Evolutionary conservation across 768 basidiomycete species (phyloP), one percentile per base, ranked within the genome.

Genomic region (Crassisporium funariophilum): DNA sequence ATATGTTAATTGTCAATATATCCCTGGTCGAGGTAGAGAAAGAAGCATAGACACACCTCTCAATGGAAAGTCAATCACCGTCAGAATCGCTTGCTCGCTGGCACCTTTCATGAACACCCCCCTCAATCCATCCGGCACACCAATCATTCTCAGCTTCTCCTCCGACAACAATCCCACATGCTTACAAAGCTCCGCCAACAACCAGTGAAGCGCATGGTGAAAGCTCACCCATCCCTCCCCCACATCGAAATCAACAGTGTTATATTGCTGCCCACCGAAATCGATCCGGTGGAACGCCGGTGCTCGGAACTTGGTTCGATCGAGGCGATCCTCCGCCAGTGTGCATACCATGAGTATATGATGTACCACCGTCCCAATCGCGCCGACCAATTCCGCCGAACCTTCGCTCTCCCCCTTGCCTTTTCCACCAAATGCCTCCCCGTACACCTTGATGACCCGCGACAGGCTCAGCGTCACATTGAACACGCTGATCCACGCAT

Each of bases 401-500:
- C 75, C 40, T 34, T 46, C 13, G 33, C 40, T 49, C 47, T 54
- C n/a, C n/a, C n/a, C n/a, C n/a, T n/a, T n/a, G n/a, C n/a, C 50
- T 20, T 54, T 54, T 39, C 72, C 71, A n/a, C 76, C 67, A 60
- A 86, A 95, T 0, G 89, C 86, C 55, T 90, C 89, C 5, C 94
- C 95, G 50, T 92, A 91, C 1, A 86, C 86, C 61, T 92, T 90
- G 72, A 91, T 90, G 31, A 92, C 83, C 35, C 92, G 84, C 5
- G 89, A 88, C 19, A 99, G 70, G 24, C 91, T 94, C 8, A 95
- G 79, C 5, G 93, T 94, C 17, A 98, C 88, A 56, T 95, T 94
- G 68, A 98, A 98, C 11, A 97, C 91, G 57, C 86, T 90, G 52
- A 97, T 91, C 95, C 95, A 97, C 15, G 88, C 87, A 54, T 99